Evolutionary conservation across 2,329 filamentous ascomycete species (phyloP), one percentile per base, ranked within the genome.

Genomic region (Hymenoscyphus linearis): DNA sequence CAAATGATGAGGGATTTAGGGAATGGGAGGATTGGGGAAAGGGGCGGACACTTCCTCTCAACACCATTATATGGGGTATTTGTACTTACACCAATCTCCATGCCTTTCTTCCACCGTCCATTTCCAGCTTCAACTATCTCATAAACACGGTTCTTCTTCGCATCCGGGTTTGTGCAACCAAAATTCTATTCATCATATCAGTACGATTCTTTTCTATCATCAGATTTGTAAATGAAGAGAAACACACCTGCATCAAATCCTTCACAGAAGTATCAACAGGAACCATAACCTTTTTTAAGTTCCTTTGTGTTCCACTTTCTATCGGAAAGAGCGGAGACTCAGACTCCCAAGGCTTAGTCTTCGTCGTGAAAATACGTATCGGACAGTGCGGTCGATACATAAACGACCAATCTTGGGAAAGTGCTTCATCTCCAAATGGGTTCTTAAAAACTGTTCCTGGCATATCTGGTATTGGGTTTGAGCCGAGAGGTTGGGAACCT

Each of bases 351-450:
- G 85, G 85, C 67, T 9, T 62, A 2, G 78, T 77, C 64, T 79
- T 2, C 31, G 31, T 31, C 31, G 6, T 80, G 71, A 88, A 78
- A 2, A 87, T 76, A 66, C 86, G 83, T 6, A 86, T 75, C 65
- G 83, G 85, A 34, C 82, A 83, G 70, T 86, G 82, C 77, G 0
- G 74, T 67, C 0, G 82, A 73, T 86, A 87, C 68, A 86, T 80
- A 72, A 85, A 85, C 74, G 85, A 84, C 75, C 85, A 87, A 1
- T 84, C 85, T 0, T 82, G 82, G 67, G 86, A 84, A 62, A 81
- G 81, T 47, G 84, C 31, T 4, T 31, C 1, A 7, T 2, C 31
- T 31, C 31, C 31, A 31, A 31, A 31, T 1, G 31, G 31, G 4
- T 31, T 31, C 10, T 9, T 31, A 7, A 31, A 9, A 5, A 31